Conservation (phyloP, 129 eudicot species). For the Smallanthus sonchifolius region DNA sequence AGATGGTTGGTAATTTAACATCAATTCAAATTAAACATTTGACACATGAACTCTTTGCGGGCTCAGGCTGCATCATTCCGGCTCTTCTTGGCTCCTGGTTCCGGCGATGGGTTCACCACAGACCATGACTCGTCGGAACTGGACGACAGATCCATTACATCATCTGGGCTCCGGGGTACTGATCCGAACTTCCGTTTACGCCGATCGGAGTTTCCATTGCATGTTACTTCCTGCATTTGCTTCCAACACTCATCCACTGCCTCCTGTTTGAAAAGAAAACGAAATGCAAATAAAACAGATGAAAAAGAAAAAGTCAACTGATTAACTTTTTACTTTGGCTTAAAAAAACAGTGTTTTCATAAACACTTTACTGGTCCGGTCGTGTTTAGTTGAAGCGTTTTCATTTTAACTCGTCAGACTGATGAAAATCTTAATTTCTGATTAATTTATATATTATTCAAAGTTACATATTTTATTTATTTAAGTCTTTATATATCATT, state of each 20-base stretch:
- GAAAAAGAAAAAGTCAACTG: slow-evolving; percentile 7
- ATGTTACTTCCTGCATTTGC: slow-evolving; percentile 46
- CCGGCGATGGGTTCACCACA: slow-evolving; percentile 44
- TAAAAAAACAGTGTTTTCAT: too few species aligned
- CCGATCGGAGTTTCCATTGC: slow-evolving; percentile 23
- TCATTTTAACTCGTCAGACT: too few species aligned
- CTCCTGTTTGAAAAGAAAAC: slow-evolving; percentile 37
- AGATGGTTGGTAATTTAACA: slow-evolving; percentile 67
- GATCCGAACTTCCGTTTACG: slow-evolving; percentile 52
- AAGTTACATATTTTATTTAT: too few species aligned
- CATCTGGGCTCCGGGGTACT: slow-evolving; percentile 70
- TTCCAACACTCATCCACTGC: slow-evolving; percentile 56
- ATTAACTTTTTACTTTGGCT: slow-evolving; percentile 4
- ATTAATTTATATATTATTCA: too few species aligned
- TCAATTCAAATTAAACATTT: too few species aligned
- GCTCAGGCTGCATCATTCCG: slow-evolving; percentile 30
- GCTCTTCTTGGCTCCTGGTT: slow-evolving; percentile 50
- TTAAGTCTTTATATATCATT: too few species aligned
- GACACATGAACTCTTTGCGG: neutral
- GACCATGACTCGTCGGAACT: slow-evolving; percentile 65
- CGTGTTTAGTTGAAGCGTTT: too few species aligned
- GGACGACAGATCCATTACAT: slow-evolving; percentile 58
- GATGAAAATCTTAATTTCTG: too few species aligned
- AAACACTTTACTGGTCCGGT: too few species aligned
- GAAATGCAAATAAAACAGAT: neutral